phyloP scores from a whole-genome alignment of 129 eudicot species.

The Flaveria brownii region DNA sequence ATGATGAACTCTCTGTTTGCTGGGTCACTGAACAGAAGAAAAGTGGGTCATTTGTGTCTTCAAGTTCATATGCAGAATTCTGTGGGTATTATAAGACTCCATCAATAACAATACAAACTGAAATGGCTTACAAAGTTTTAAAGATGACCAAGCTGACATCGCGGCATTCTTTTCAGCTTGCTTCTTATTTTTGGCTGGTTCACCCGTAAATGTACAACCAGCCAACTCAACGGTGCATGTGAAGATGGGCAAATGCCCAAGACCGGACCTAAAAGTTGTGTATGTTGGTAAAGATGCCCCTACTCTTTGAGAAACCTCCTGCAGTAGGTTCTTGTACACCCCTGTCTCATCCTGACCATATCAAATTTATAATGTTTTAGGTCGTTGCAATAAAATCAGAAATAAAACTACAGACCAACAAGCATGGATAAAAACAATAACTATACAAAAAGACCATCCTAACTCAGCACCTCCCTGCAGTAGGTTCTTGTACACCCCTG shows the following conservation, averaged over 20 bases:
- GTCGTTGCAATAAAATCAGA: background rate
- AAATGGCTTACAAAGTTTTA: conserved; percentile 69
- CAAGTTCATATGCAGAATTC: background rate
- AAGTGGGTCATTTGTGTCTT: conserved; percentile 17
- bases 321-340: conserved; percentile 94
- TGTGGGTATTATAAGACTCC: conserved; percentile 1
- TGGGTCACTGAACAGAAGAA: conserved; percentile 58
- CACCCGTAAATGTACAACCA: conserved; percentile 84
- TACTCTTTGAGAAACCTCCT: conserved; percentile 96
- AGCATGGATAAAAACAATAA: background rate
- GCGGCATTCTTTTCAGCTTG: conserved; percentile 99
- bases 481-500: too few species aligned
- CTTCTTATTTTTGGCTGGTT: conserved; percentile 93
- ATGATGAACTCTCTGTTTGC: conserved; percentile 57
- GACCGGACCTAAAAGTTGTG: conserved; percentile 76
- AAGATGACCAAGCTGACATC: conserved; percentile 92
- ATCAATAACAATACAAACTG: background rate
- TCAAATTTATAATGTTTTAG: background rate
- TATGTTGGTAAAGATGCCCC: conserved; percentile 88
- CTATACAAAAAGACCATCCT: background rate
- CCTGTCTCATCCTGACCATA: conserved; percentile 88
- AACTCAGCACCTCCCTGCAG: background rate
- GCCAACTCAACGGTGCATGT: conserved; percentile 94
- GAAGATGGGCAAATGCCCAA: conserved; percentile 81
- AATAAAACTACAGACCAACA: background rate